Percentiles rank a stretch among this genome's conserved stretches.
Evolutionary conservation across 441 rosid species (phyloP).

Genomic region (Eugenia klotzschiana): DNA sequence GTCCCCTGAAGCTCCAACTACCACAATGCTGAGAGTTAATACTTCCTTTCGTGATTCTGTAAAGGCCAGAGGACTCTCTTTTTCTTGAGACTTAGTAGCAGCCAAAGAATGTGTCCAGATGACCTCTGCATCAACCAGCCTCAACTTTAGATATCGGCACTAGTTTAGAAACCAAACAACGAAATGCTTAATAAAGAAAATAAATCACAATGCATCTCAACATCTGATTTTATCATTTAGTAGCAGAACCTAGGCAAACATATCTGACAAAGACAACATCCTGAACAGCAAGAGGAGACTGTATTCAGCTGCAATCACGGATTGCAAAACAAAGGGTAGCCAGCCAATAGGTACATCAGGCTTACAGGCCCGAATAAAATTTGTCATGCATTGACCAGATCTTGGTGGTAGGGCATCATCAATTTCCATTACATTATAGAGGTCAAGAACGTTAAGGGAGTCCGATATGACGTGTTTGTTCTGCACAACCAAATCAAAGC

Average conservation of each 20-base stretch:
- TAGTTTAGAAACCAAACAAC: background rate
- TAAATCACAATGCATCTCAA: background rate
- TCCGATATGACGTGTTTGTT: background rate
- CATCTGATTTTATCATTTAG: background rate
- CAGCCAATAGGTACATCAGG: background rate
- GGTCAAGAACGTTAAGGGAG: background rate
- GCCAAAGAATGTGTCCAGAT: background rate
- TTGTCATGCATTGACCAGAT: background rate
- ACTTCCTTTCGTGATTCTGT: background rate
- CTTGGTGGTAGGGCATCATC: background rate
- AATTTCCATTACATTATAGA: background rate
- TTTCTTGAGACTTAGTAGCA: background rate
- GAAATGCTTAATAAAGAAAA: background rate
- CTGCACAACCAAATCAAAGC: background rate
- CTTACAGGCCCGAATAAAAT: background rate
- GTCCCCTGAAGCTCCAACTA: constrained; percentile 17
- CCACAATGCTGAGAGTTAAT: constrained; percentile 6
- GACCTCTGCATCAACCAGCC: background rate
- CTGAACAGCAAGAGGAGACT: background rate
- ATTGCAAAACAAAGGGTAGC: background rate
- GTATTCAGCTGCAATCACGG: background rate
- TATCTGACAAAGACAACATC: background rate
- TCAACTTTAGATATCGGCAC: background rate
- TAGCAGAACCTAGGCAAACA: background rate
- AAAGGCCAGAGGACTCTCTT: background rate